Conservation (phyloP, 768 basidiomycete species). For the Lactarius sp. region DNA sequence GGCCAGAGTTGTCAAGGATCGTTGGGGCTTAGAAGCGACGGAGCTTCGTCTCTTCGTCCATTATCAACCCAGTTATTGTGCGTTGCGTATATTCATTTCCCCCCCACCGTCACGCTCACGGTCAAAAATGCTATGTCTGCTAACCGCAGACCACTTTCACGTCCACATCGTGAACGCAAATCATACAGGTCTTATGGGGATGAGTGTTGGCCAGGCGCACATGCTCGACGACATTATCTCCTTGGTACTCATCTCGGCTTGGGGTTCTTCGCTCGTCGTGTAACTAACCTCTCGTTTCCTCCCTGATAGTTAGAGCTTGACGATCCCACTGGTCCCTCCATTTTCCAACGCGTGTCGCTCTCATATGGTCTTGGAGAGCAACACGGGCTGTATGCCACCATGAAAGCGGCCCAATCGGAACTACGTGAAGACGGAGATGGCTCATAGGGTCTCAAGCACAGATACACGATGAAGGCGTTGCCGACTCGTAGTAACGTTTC, state of each 20-base stretch:
- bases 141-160: conserved; percentile 80
- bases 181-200: conserved; percentile 55
- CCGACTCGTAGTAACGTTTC: background rate
- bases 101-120: background rate
- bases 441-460: background rate
- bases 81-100: conserved; percentile 30
- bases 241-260: conserved; percentile 46
- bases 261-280: background rate
- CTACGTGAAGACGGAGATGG: background rate
- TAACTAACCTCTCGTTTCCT: background rate
- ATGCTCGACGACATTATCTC: conserved; percentile 89
- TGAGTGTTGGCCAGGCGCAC: conserved; percentile 87
- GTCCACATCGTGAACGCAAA: conserved; percentile 85
- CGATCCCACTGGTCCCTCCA: conserved; percentile 41
- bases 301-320: conserved; percentile 59
- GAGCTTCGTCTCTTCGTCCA: conserved; percentile 80
- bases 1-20: conserved; percentile 45
- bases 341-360: conserved; percentile 68
- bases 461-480: background rate
- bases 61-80: conserved; percentile 96
- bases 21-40: conserved; percentile 61
- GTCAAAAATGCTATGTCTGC: background rate
- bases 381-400: conserved; percentile 57
- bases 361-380: conserved; percentile 82
- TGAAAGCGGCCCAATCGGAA: conserved; percentile 38